Percentiles rank a stretch among this genome's conserved stretches.
These are phyloP conservation scores for Eimeria acervulina DNA, from an alignment of 169 alveolate species.

Conservation along the genomic window DNA sequence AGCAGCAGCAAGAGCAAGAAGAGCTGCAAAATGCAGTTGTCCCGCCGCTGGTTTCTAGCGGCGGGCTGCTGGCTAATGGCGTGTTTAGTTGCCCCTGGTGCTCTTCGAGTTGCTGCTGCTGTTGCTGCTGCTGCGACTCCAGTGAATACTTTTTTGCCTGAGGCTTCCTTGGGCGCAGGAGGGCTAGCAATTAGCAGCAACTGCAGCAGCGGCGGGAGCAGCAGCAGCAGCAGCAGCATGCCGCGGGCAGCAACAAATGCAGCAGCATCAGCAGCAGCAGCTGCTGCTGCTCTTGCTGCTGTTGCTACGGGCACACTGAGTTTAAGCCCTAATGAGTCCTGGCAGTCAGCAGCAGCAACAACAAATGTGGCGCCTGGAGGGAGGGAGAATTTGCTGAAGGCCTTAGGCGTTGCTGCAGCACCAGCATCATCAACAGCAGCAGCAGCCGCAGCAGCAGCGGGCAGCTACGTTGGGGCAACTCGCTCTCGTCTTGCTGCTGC, in stretches of 20 bases:
- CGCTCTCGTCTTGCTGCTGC: conserved; percentile 14
- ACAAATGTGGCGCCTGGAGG: neutral
- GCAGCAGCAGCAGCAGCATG: neutral
- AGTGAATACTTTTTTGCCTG: neutral
- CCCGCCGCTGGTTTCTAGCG: conserved; percentile 43
- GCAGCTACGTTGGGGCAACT: neutral
- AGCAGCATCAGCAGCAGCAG: conserved; percentile 17
- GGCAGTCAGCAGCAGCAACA: neutral
- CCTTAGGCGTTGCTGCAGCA: neutral
- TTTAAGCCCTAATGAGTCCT: neutral
- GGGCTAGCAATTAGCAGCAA: neutral
- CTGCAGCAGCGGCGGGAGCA: neutral
- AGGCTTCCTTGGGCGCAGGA: neutral
- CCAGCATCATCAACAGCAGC: too few species aligned
- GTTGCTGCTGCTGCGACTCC: too few species aligned
- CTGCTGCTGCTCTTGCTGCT: conserved; percentile 72
- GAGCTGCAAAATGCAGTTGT: neutral
- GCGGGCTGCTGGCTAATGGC: conserved; percentile 72
- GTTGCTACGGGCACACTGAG: neutral
- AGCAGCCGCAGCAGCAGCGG: neutral
- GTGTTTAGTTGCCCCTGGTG: conserved; percentile 39
- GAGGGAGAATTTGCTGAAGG: neutral
- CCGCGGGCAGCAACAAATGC: too few species aligned
- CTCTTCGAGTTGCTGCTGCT: neutral
- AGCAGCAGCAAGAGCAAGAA: neutral